phyloP scores from a whole-genome alignment of 148 eudicot species.

The Arctostaphylos glauca region DNA sequence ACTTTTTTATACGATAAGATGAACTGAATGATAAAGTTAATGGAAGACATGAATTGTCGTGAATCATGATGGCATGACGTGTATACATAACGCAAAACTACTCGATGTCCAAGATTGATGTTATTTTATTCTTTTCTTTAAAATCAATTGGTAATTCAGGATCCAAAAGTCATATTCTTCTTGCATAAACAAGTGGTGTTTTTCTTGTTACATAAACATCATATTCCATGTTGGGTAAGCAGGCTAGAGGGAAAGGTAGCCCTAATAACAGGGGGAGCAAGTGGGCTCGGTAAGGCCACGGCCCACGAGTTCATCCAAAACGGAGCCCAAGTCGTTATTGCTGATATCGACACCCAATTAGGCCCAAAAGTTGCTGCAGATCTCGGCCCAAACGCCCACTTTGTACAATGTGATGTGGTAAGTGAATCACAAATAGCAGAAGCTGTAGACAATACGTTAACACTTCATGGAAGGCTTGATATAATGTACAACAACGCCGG shows the following conservation, averaged over 20 bases:
- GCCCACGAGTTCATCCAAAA: constrained; percentile 43
- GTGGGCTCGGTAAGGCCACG: constrained; percentile 60
- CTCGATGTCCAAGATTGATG: not conserved
- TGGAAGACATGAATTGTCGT: too few relatives aligned
- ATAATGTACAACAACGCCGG: constrained; percentile 62
- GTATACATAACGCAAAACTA: too few relatives aligned
- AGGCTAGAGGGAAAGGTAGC: constrained; percentile 75
- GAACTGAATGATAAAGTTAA: too few relatives aligned
- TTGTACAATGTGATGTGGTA: constrained; percentile 52
- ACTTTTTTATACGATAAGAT: too few relatives aligned
- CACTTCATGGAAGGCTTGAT: constrained; percentile 51
- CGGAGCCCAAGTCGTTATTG: constrained; percentile 62
- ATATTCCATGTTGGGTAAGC: not conserved
- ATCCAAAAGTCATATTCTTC: not conserved
- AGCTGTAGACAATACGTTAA: constrained; percentile 41
- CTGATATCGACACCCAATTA: constrained; percentile 48
- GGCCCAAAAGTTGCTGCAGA: constrained; percentile 37
- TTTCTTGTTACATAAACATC: not conserved
- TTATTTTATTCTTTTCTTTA: not conserved
- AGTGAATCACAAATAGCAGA: constrained; percentile 42
- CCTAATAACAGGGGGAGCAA: constrained; percentile 66
- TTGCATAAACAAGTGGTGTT: not conserved
- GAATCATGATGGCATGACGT: too few relatives aligned
- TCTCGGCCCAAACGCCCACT: constrained; percentile 45
- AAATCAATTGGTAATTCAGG: not conserved